Conservation (phyloP, 140 eudicot species). For the Oenanthe javanica region DNA sequence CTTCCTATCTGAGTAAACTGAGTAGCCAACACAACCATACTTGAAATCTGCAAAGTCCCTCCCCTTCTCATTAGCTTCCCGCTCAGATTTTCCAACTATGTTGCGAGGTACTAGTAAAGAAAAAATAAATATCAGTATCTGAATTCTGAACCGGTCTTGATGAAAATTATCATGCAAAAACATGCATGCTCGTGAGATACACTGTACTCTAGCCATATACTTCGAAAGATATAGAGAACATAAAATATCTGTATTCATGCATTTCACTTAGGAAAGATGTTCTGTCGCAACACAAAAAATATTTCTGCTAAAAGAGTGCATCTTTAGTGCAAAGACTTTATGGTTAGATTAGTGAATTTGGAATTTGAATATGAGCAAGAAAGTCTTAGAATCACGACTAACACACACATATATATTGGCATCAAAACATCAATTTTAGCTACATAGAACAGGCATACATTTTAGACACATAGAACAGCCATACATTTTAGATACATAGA, state of each 20-base stretch:
- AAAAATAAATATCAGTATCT: slow-evolving; percentile 18
- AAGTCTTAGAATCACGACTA: not conserved
- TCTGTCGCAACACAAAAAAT: not conserved
- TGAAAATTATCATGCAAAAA: not conserved
- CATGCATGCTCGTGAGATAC: not conserved
- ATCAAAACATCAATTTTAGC: not conserved
- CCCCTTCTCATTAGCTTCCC: slow-evolving; percentile 75
- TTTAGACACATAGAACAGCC: no score
- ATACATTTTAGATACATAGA: no score
- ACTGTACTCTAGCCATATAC: not conserved
- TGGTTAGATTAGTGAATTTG: not conserved
- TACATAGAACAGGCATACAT: no score
- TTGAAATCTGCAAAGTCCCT: slow-evolving; percentile 67
- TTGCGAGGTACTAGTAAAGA: slow-evolving; percentile 50
- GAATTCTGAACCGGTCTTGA: not conserved
- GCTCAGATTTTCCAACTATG: slow-evolving; percentile 77
- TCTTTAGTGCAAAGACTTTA: not conserved
- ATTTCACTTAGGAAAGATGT: not conserved
- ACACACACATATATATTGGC: not conserved
- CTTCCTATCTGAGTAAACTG: slow-evolving; percentile 63
- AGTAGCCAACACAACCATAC: slow-evolving; percentile 87
- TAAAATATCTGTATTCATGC: not conserved
- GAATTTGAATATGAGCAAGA: not conserved
- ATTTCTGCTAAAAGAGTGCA: not conserved
- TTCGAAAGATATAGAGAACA: not conserved